These are phyloP conservation scores for Phytophthora brassicae DNA, from an alignment of 352 stramenopile species.

Conservation along the genomic window DNA sequence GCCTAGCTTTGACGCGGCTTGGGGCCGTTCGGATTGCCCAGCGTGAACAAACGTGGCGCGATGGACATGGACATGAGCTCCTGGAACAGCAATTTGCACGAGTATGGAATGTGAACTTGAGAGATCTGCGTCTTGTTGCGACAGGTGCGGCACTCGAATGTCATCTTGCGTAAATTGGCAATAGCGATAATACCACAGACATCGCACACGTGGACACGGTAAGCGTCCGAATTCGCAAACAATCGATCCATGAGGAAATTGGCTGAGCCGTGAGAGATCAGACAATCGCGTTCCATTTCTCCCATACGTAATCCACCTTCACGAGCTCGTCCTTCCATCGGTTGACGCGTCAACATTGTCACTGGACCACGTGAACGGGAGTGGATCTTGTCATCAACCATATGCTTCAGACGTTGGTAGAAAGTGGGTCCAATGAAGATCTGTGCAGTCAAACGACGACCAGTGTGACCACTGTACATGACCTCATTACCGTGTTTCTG, in stretches of 20 bases:
- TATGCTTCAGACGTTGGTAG: slow-evolving; percentile 99
- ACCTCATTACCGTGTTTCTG: slow-evolving; percentile 99
- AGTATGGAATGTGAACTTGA: slow-evolving; percentile 99
- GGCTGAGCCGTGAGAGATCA: slow-evolving; percentile 99
- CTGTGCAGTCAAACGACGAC: slow-evolving; percentile 92
- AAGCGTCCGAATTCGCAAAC: slow-evolving; percentile 99
- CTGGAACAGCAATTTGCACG: slow-evolving; percentile 99
- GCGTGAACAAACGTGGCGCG: slow-evolving; percentile 96
- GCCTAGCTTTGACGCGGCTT: slow-evolving; percentile 43
- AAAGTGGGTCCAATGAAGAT: slow-evolving; percentile 99
- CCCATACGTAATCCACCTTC: slow-evolving; percentile 99
- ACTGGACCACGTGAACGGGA: slow-evolving; percentile 93
- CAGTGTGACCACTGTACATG: slow-evolving; percentile 99
- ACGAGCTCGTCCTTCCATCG: slow-evolving; percentile 97
- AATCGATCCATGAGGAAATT: slow-evolving; percentile 99
- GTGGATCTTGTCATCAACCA: slow-evolving; percentile 99
- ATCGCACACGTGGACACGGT: slow-evolving; percentile 99
- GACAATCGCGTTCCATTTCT: slow-evolving; percentile 99
- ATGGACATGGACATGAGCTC: slow-evolving; percentile 99
- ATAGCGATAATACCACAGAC: slow-evolving; percentile 99
- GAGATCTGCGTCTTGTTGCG: slow-evolving; percentile 95
- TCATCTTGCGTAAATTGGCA: slow-evolving; percentile 98
- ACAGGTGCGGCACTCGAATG: slow-evolving; percentile 97
- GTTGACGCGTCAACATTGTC: slow-evolving; percentile 98
- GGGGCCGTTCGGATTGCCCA: slow-evolving; percentile 76